These are phyloP conservation scores for Coprinopsis cinerea DNA, from an alignment of 768 basidiomycete genomes.

Conservation along the genomic window DNA sequence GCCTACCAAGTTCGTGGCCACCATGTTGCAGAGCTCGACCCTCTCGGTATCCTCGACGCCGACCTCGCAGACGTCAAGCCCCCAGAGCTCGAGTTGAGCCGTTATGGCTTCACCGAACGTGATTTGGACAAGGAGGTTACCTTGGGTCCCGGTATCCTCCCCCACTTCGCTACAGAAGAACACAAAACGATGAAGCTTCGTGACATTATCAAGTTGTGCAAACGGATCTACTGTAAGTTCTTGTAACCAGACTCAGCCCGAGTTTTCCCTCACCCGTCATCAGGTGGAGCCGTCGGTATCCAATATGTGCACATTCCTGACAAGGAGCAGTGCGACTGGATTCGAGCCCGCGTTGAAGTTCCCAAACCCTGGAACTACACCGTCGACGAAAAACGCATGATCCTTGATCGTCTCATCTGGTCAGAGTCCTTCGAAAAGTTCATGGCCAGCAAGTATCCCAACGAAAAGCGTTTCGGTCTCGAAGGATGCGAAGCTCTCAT, in stretches of 20 bases:
- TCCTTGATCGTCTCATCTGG: conserved; percentile 98
- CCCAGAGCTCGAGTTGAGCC: conserved; percentile 88
- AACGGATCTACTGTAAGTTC: conserved; percentile 87
- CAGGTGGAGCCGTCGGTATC: conserved; percentile 83
- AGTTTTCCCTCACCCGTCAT: too few species aligned
- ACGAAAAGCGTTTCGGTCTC: conserved; percentile 98
- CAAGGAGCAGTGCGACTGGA: conserved; percentile 99
- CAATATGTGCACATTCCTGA: conserved; percentile 96
- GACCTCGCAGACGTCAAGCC: conserved; percentile 77
- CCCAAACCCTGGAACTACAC: conserved; percentile 98
- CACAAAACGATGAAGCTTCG: conserved; percentile 81
- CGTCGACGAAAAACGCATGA: conserved; percentile 98
- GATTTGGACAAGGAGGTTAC: conserved; percentile 94
- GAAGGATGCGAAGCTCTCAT: conserved; percentile 97
- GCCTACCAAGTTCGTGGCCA: conserved; percentile 99
- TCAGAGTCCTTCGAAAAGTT: conserved; percentile 97
- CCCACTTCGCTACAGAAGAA: conserved; percentile 87
- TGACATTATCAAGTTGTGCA: conserved; percentile 87
- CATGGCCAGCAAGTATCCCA: conserved; percentile 97
- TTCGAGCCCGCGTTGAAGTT: conserved; percentile 90
- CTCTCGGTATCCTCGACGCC: conserved; percentile 86
- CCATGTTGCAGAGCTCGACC: conserved; percentile 92
- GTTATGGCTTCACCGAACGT: conserved; percentile 91
- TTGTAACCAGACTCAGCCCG: conserved; percentile 1
- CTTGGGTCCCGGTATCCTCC: conserved; percentile 93